Base-by-base conservation (phyloP, 805 yeast genomes). In the Ogataea chonburiensis region DNA sequence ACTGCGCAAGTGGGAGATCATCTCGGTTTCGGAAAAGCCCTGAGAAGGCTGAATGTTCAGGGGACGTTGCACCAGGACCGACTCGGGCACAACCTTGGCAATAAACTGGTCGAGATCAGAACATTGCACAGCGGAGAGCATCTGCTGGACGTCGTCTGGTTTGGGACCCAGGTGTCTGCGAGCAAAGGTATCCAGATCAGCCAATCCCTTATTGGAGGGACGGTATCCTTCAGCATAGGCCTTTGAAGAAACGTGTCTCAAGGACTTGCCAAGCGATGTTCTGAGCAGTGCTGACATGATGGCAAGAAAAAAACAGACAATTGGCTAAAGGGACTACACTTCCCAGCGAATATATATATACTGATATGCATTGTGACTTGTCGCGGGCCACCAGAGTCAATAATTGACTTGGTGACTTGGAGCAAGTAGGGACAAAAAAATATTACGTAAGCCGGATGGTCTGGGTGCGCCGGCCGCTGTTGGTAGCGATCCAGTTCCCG, bases 81-180 rank as follows among this genome's bases (percentile, higher is more conserved):
- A 79, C 29, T 73, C 69, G 7, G 98, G 98, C 6, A 93, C 78
- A 6, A 86, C 89, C 11, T 75, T 68, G 6, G 70, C 52, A 31
- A 91, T 75, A 52, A 93, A 89, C 28, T 77, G 75, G 34, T 79
- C 79, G 35, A 91, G 60, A 56, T 86, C 83, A 1, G 63, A 46
- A 57, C 79, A 78, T 2, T 87, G 89, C 35, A 89, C 67, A 8
- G 70, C 60, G 3, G 61, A 42, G 35, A 93, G 70, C 96, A 91
- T 87, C 20, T 63, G 59, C 12, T 62, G 54, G 13, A 83, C 84
- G 45, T 86, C 79, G 0, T 47, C 52, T 0, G 85, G 79, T 10
- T 74, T 68, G 16, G 94, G 87, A 9, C 98, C 98, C 40, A 91
- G 68, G 62, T 93, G 98, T 53, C 98, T 85, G 55, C 94, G 77